These are phyloP conservation scores for Vaccinium myrtillus DNA, from an alignment of 148 eudicot genomes.

Conservation along the genomic window DNA sequence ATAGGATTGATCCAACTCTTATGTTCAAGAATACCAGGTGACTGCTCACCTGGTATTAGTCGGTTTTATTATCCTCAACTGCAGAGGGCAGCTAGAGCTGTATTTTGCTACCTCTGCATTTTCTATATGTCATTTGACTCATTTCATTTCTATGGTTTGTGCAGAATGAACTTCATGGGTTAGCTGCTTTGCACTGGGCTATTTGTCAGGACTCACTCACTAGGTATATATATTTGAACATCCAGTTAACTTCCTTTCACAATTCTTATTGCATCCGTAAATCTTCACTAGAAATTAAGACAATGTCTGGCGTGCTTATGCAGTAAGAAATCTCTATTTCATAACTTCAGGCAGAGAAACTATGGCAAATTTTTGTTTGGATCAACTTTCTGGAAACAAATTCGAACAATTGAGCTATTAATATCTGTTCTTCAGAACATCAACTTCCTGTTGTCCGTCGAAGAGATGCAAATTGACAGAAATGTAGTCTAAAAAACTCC, in stretches of 20 bases:
- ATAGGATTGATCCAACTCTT: background rate
- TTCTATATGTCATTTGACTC: background rate
- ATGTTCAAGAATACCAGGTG: background rate
- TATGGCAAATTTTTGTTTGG: background rate
- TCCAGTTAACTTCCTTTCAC: background rate
- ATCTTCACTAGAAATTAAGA: background rate
- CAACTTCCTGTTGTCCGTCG: background rate
- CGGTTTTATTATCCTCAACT: background rate
- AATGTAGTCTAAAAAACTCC: background rate
- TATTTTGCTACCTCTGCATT: constrained; percentile 10
- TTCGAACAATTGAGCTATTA: background rate
- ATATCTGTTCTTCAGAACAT: background rate
- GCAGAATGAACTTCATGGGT: constrained; percentile 9
- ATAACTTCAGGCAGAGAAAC: background rate
- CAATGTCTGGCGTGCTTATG: background rate
- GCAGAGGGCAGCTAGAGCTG: background rate
- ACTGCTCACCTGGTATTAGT: background rate
- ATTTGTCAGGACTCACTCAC: constrained; percentile 7
- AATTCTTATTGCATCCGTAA: background rate
- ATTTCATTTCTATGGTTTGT: background rate
- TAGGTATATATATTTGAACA: background rate
- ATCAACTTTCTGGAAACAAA: background rate
- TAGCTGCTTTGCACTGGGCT: constrained; percentile 8
- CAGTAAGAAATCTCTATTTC: background rate
- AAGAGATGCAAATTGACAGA: constrained; percentile 1